Percentiles rank a stretch among this genome's conserved stretches.
Conservation (phyloP, 106 monocot genomes). For the Acanthochlamys bracteata region DNA sequence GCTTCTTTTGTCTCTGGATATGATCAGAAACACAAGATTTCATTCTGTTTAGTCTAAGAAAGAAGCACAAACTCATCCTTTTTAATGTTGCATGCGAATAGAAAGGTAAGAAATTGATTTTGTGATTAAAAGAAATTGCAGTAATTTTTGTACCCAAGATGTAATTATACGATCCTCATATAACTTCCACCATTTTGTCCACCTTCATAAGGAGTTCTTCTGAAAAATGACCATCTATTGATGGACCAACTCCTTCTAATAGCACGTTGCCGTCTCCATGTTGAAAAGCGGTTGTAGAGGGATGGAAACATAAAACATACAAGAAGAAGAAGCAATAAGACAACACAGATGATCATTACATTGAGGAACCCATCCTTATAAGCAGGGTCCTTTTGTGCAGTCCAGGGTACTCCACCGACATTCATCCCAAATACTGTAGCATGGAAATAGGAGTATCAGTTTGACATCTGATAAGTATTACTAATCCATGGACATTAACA, state of each 20-base stretch:
- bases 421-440: slow-evolving; percentile 96
- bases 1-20: too few species aligned
- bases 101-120: too few species aligned
- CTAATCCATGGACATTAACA: not conserved
- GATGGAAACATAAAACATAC: slow-evolving; percentile 55
- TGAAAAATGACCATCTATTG: slow-evolving; percentile 42
- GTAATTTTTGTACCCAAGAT: too few species aligned
- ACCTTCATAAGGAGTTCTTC: slow-evolving; percentile 17
- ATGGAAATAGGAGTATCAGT: not conserved
- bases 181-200: slow-evolving; percentile 14
- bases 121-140: too few species aligned
- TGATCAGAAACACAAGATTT: too few species aligned
- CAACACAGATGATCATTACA: slow-evolving; percentile 67
- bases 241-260: slow-evolving; percentile 45
- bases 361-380: slow-evolving; percentile 66
- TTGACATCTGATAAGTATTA: too few species aligned
- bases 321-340: slow-evolving; percentile 53
- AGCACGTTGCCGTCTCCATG: slow-evolving; percentile 39
- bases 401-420: slow-evolving; percentile 98
- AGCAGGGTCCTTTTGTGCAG: slow-evolving; percentile 47
- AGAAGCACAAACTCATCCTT: too few species aligned
- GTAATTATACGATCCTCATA: not conserved
- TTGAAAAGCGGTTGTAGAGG: slow-evolving; percentile 37
- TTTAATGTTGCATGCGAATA: too few species aligned
- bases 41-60: too few species aligned